phyloP scores from a whole-genome alignment of 305 asterid genomes.

The Solanum hybrid region DNA sequence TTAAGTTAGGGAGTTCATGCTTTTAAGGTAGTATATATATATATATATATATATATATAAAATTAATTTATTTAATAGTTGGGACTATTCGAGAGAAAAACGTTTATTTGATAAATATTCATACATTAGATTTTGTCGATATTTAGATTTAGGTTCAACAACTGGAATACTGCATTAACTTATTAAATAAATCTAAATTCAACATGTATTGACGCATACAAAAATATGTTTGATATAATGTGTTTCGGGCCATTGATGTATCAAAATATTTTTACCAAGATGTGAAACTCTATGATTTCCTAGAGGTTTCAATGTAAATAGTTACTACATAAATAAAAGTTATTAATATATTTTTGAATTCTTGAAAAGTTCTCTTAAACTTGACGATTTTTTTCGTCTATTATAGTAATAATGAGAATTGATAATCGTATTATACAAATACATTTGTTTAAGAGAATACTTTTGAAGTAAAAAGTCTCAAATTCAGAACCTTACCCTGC shows the following conservation, averaged over 20 bases:
- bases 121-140: neutral
- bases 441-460: neutral
- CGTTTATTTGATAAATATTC: neutral
- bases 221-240: too few species aligned
- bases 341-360: too few species aligned
- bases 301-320: neutral
- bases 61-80: too few species aligned
- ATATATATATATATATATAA: too few species aligned
- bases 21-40: too few species aligned
- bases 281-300: neutral
- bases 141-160: too few species aligned
- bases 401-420: too few species aligned
- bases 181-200: too few species aligned
- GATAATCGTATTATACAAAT: too few species aligned
- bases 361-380: neutral
- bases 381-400: neutral
- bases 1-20: too few species aligned
- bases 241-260: neutral
- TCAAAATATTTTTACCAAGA: neutral
- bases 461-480: neutral
- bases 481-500: neutral
- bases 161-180: neutral
- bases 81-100: neutral
- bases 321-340: neutral
- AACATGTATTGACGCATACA: neutral